Evolutionary conservation across 352 stramenopile genomes (phyloP), one percentile per base, ranked within the genome.

Genomic region (Pythium diclinum): DNA sequence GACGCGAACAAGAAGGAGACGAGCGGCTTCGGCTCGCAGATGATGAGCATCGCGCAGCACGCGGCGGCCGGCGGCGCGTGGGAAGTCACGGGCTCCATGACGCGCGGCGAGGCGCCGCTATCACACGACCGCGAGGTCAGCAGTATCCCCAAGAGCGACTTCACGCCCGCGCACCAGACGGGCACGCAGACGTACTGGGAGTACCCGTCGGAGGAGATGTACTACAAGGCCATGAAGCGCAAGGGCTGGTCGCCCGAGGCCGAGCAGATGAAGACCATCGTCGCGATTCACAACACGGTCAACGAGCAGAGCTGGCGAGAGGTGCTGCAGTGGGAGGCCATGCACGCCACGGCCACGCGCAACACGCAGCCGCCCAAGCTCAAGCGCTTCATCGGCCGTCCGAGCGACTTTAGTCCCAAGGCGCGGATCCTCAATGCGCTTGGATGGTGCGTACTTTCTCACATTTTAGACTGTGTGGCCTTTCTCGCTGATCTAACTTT

Each of bases 201-300:
- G 63, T 99, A 99, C 72, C 97, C 97, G 34, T 97, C 84, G 30
- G 96, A 99, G 74, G 95, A 98, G 63, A 97, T 98, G 85, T 98
- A 99, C 73, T 99, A 95, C 72, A 98, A 98, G 73, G 96, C 97
- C 65, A 98, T 99, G 95, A 87, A 97, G 71, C 86, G 92, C 65
- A 99, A 99, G 67, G 96, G 96, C 30, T 98, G 96, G 87, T 84
- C 96, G 53, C 87, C 91, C 3, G 73, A 93, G 51, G 81, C 81
- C 10, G 73, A 93, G 25, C 91, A 98, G 75, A 98, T 99, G 81
- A 94, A 95, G 49, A 93, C 87, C 10, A 97, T 98, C 58, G 84
- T 99, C n/a, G 84, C 86, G 44, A 98, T 99, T 68, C 96, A 99
- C 81, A 99, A 99, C 74, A 89, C 92, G 17, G 94, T 99, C 59